Base-by-base conservation (phyloP, 2,329 filamentous ascomycete species). In the Pestalotiopsis fici region DNA sequence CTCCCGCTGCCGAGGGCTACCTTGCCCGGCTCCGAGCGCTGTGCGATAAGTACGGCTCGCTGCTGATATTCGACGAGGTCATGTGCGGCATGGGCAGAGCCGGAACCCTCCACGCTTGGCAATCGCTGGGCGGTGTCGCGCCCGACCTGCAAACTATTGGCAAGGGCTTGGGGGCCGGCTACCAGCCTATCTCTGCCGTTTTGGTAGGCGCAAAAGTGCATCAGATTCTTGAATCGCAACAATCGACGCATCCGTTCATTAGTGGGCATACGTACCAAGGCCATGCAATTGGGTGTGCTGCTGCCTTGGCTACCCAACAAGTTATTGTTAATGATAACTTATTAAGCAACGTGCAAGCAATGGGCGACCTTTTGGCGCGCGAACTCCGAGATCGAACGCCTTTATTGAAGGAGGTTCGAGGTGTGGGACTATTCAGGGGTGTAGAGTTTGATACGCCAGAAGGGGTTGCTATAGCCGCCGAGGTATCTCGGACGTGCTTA, bases 1-100 rank as follows among this genome's bases (percentile, higher is more conserved):
- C 91, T 0, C 84, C 88, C 4, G 79, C 88, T 2, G 82, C 90
- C 0, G 81, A 83, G 1, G 90, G 90, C 4, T 93, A 93, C 70
- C 87, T 92, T 68, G 76, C 81, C 66, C 89, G 89, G 15, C 87
- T 93, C 81, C 86, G 86, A 74, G 79, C 82, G 4, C 81, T 93
- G 12, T 93, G 90, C 75, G 83, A 90, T 65, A 86, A 86, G 66
- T 83, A 93, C 73, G 90, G 89, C 0, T 87, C 88, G 0, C 83
- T 93, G 0, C 81, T 93, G 56, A 88, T 93, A 59, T 78, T 93
- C 5, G 91, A 93, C 74, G 91, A 82, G 80, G 37, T 91, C 65
- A 90, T 91, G 87, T 86, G 82, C 66, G 86, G 86, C 3, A 82
- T 84, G 77, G 86, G 86, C 23, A 79, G 86, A 4, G 81, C 80